Evolutionary conservation across 2,329 filamentous ascomycete genomes (phyloP), one percentile per base, ranked within the genome.

Genomic region (Lachnellula subtilissima): DNA sequence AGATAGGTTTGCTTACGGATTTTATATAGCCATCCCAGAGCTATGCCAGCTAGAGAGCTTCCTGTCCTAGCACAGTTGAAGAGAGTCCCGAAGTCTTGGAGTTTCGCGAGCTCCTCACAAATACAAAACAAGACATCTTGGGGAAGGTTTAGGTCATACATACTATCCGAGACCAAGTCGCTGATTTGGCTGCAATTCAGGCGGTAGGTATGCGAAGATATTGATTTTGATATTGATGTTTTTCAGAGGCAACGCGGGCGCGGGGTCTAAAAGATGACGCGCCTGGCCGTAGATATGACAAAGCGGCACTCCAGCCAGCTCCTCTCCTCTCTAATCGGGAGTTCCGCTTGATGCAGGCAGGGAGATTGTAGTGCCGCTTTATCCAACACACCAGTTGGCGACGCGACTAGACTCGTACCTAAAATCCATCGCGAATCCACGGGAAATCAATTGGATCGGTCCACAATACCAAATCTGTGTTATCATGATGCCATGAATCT

Each of bases 11-110:
- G n/a, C 48, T 48, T 22, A 67, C 22, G 72, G 19, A 71, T 86
- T 84, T 83, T 79, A 67, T 88, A 89, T 4, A 89, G 73, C 58
- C 80, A 76, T 46, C 80, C 78, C 45, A 89, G 70, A 6, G 85
- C 84, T 53, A 84, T 75, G 22, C 76, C 74, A 2, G 83, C 83
- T 45, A 88, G 72, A 54, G 76, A 73, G 60, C 76, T 81, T 61
- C 78, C 81, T 50, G 81, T 70, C 43, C 78, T 74, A 36, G 84
- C 78, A 65, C 82, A 83, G 54, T 74, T 78, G 71, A 81, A 87
- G 9, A 89, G 76, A 5, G 82, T 80, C 15, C 75, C 71, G 65
- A 86, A 86, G 59, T 87, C 83, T 48, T 73, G 74, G 54, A 78
- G 73, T 14, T 71, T 70, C 5, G 78, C 77, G 35, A 89, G 74